Evolutionary conservation across 768 basidiomycete species (phyloP).

Genomic region (Collybiopsis luxurians): DNA sequence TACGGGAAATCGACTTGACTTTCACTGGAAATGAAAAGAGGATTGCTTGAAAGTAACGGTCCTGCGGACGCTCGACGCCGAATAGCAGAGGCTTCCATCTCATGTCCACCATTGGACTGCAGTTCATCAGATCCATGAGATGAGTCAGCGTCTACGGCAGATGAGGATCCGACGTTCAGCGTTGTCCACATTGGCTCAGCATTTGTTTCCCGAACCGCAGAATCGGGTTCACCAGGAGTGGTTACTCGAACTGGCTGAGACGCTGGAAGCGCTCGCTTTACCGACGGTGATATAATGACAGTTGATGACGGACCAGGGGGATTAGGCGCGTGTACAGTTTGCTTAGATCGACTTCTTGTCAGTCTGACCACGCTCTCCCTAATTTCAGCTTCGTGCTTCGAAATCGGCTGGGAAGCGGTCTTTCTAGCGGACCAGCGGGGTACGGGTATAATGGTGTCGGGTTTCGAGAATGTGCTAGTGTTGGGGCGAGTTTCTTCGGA

Average conservation of each 20-base stretch:
- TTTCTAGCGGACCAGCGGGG: not conserved
- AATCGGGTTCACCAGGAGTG: not conserved
- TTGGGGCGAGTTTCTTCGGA: not conserved
- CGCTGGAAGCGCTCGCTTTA: not conserved
- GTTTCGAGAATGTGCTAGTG: conserved; percentile 9
- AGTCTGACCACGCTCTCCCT: conserved; percentile 1
- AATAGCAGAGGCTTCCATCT: not conserved
- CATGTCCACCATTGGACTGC: not conserved
- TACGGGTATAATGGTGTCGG: conserved; percentile 11
- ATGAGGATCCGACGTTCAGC: not conserved
- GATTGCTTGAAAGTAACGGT: conserved; percentile 12
- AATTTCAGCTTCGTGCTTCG: conserved; percentile 5
- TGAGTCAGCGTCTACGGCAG: not conserved
- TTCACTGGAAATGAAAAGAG: conserved; percentile 50
- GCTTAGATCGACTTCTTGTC: not conserved
- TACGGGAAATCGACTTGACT: conserved; percentile 56
- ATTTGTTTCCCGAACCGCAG: not conserved
- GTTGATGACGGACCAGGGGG: not conserved
- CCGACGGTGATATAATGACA: not conserved
- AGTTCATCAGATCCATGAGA: not conserved
- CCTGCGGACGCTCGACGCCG: conserved; percentile 9
- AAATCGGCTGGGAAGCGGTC: conserved; percentile 4
- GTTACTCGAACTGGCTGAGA: not conserved
- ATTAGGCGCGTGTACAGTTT: not conserved
- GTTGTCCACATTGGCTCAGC: not conserved